Percentiles rank a stretch among this genome's conserved stretches.
These are phyloP conservation scores for Pyrrhoderma lamaoense DNA, from an alignment of 1,284 basidiomycete genomes.

Conservation along the genomic window DNA sequence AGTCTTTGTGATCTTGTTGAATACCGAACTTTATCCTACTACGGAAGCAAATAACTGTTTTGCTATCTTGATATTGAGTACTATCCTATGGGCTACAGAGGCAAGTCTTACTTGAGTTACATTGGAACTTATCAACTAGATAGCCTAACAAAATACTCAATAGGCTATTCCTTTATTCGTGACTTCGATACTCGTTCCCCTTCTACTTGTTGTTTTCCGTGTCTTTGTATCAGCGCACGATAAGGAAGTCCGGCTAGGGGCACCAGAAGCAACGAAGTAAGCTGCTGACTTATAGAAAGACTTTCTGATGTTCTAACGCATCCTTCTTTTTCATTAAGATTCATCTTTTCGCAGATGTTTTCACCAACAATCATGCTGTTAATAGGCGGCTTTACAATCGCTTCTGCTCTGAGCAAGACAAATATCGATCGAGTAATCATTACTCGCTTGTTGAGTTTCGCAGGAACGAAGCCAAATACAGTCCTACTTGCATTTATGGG, in stretches of 20 bases:
- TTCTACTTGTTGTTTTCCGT: conserved; percentile 81
- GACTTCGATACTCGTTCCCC: conserved; percentile 85
- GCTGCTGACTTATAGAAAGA: conserved; percentile 25
- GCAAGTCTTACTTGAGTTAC: conserved; percentile 34
- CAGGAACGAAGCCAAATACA: conserved; percentile 79
- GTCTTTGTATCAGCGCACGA: conserved; percentile 69
- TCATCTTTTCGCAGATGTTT: conserved; percentile 74
- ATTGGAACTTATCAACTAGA: background rate
- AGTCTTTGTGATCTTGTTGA: conserved; percentile 57
- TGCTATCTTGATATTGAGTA: conserved; percentile 86
- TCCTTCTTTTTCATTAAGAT: conserved; percentile 36
- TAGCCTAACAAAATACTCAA: too few species aligned
- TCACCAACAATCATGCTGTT: conserved; percentile 95
- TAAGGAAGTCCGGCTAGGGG: conserved; percentile 46
- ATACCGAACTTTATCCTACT: conserved; percentile 52
- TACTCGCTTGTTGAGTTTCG: conserved; percentile 85
- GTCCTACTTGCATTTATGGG: conserved; percentile 95
- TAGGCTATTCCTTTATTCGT: conserved; percentile 96
- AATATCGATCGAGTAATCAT: conserved; percentile 93
- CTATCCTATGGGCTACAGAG: conserved; percentile 95
- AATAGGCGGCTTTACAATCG: conserved; percentile 97
- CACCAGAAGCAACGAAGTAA: conserved; percentile 78
- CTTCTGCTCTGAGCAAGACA: conserved; percentile 95
- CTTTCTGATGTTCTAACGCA: conserved; percentile 4
- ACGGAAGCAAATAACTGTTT: conserved; percentile 87